Evolutionary conservation across 371 early-diverging fungal genomes (phyloP).

Genomic region (Dipsacomyces acuminosporus): DNA sequence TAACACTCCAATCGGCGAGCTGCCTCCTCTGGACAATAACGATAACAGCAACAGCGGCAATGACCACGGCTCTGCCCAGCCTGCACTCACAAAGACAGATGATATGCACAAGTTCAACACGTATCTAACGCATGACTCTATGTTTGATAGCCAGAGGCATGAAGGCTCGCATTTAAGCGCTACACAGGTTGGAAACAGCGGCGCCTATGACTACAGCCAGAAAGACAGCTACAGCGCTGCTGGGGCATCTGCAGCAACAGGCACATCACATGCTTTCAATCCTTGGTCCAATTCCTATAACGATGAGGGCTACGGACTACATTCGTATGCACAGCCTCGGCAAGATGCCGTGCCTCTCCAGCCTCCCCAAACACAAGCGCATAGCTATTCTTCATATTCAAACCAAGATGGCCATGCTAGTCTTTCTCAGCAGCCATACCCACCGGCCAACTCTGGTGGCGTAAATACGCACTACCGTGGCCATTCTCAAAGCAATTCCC

Average conservation of each 20-base stretch:
- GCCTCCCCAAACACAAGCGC: neutral
- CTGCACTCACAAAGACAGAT: neutral
- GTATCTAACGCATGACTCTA: neutral
- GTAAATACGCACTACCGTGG: too few species aligned
- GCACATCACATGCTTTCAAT: neutral
- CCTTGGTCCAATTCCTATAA: neutral
- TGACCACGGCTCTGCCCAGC: neutral
- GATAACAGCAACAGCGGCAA: neutral
- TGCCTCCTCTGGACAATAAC: too few species aligned
- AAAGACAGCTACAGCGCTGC: neutral
- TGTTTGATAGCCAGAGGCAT: neutral
- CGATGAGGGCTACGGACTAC: neutral
- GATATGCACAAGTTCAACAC: neutral
- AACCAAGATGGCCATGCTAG: neutral
- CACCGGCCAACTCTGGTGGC: neutral
- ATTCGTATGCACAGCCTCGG: neutral
- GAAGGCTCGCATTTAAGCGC: neutral
- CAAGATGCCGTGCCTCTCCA: neutral
- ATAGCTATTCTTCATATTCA: neutral
- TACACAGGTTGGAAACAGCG: too few species aligned
- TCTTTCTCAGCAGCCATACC: neutral
- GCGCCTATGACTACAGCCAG: too few species aligned
- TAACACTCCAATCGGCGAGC: neutral
- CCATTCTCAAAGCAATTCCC: too few species aligned
- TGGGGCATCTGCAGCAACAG: neutral